Evolutionary conservation across 164 flowering plant species (phyloP), one percentile per base, ranked within the genome.

Genomic region (Dillenia suffruticosa): DNA sequence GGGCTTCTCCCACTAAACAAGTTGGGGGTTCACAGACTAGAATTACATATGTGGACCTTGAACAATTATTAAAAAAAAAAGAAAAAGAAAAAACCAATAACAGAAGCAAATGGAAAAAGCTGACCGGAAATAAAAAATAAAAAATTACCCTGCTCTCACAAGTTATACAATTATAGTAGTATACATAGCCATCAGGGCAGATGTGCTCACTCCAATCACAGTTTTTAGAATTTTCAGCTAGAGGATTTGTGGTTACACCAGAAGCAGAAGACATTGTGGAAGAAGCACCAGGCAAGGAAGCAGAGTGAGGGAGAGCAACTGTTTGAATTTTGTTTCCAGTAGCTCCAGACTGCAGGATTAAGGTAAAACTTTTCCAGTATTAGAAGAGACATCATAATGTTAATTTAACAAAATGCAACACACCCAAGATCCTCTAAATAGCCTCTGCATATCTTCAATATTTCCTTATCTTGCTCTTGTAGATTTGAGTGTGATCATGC

Each of bases 161-260:
- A 13, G 87, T 80, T 15, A 63, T 72, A 67, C 85, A 78, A 51
- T 84, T 83, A 56, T 72, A 86, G 54, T 84, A 86, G 51, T 86
- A 86, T 63, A 71, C 67, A 69, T 69, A 10, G 45, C 88, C 91
- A 76, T 86, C 91, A 15, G 91, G 88, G 53, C 87, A 82, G 44
- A 70, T 68, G 54, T 84, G 91, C 61, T 83, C 87, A 63, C 91
- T 86, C 91, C 91, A 84, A 49, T 86, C 87, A 72, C 88, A 86
- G 59, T 84, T 84, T 40, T 44, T 54, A 8, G 61, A 45, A 58
- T 44, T 66, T 22, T 26, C 65, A 12, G 19, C 46, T 46, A 64
- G 56, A 12, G 64, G 51, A 64, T 44, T 74, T 46, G 52, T 19
- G 55, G 75, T 51, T 13, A 46, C 68, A 17, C 70, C 58, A 67